Evolutionary conservation across 108 stramenopile species (phyloP), one percentile per base, ranked within the genome.

Genomic region (Discostella stelligeroides): DNA sequence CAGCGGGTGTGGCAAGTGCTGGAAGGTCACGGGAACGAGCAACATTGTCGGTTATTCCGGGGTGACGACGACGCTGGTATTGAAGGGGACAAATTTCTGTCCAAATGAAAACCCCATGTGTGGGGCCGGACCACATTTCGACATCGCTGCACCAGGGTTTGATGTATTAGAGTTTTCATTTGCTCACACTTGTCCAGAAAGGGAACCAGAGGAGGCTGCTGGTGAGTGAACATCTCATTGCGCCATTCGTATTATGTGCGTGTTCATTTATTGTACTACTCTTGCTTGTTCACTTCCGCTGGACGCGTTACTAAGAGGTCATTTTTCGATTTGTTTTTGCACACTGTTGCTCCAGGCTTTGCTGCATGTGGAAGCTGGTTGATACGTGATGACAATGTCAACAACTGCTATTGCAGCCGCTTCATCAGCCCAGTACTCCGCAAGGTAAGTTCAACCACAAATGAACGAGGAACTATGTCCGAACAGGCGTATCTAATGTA

Each of bases 71-170:
- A 82, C 75, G 12, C 7, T 82, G 3, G 81, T 82, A 0, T 66
- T 82, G 60, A 82, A 77, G 71, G 81, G 71, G 18, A 72, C 70
- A 12, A 75, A 79, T 45, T 64, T 58, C 24, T 83, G 82, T 60
- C 82, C 82, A 40, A 60, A 67, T 50, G 58, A 47, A n/a, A 75
- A 75, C 37, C 60, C 59, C 2, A 15, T 53, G 14, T 82, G 82
- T 60, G 27, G 13, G 41, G 63, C n/a, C 13, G 68, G 68, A 24
- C 53, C 57, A 18, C 82, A 83, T 50, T 83, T 83, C 69, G 82
- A 83, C 53, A 79, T 83, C 55, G 77, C 77, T 49, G 76, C 82
- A 4, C 82, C 77, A 12, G 82, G 82, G 56, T 83, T 83, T 60
- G 82, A 83, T 53, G 63, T 79, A 28, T 15, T 27, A n/a, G 68